Base-by-base conservation (phyloP, 352 stramenopile genomes). In the Pythium utonaiense region DNA sequence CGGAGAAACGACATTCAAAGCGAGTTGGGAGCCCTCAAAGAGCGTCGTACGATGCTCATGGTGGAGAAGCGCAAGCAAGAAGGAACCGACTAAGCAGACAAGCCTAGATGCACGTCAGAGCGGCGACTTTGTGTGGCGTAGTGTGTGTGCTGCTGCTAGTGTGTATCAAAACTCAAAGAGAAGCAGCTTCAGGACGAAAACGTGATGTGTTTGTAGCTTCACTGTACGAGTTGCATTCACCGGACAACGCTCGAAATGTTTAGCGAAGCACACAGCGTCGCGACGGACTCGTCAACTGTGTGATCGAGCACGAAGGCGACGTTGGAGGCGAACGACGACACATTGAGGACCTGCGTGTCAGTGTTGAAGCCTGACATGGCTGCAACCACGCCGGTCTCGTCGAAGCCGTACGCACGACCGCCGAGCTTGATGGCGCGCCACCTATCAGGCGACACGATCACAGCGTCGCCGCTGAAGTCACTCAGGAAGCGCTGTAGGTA, bases 381-480 rank as follows among this genome's bases (percentile, higher is more conserved):
- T 28, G 84, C 83, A 22, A 94, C 87, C 25, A 96, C 80, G 31
- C 87, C 87, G 6, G 82, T 96, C 59, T 95, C 87, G 59, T 96
- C 82, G 55, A 96, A 96, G 17, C 79, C 81, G 60, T 89, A 94
- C 12, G 75, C 78, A 7, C 83, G 78, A 6, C 87, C 87, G 47
- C 85, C 87, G 22, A 96, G 66, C 40, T 93, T 91, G 56, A 96
- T 96, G 13, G 84, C 83, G 21, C 83, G 78, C 87, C 87, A 96
- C 12, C 83, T 81, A 64, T 96, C 85, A 7, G 83, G 87, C 3
- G 85, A 91, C 38, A 93, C 77, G 28, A 93, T 91, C 24, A 96
- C 64, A n/a, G 79, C 71, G 24, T 88, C 66, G 25, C 89, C 66
- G 24, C 84, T 64, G 47, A 96, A 96, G 34, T 77, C 74, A n/a